Conservation (phyloP, 768 basidiomycete genomes). For the Mycena alexandri region DNA sequence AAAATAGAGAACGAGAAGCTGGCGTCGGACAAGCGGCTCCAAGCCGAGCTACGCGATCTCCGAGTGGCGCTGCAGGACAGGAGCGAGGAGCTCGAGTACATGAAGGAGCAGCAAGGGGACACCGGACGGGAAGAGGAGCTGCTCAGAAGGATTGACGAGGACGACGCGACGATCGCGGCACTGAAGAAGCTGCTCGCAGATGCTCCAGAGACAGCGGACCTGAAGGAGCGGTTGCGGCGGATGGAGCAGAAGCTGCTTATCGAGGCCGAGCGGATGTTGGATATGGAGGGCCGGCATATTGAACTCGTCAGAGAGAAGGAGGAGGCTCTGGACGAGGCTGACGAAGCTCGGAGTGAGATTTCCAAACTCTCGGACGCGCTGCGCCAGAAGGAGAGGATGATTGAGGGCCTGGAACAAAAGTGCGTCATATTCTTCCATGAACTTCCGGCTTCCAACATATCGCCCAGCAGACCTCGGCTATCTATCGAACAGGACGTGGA, state of each 20-base stretch:
- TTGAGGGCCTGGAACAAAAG: slow-evolving; percentile 35
- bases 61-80: slow-evolving; percentile 62
- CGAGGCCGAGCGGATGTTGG: slow-evolving; percentile 55
- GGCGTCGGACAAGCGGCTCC: slow-evolving; percentile 62
- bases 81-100: slow-evolving; percentile 68
- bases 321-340: slow-evolving; percentile 57
- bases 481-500: slow-evolving; percentile 58
- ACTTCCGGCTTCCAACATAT: slow-evolving; percentile 7
- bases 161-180: slow-evolving; percentile 73
- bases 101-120: slow-evolving; percentile 56
- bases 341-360: slow-evolving; percentile 52
- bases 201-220: slow-evolving; percentile 51
- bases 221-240: slow-evolving; percentile 55
- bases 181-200: slow-evolving; percentile 64
- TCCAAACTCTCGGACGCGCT: slow-evolving; percentile 41
- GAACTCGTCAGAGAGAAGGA: slow-evolving; percentile 70
- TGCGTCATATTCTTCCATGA: slow-evolving; percentile 20
- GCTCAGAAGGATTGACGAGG: slow-evolving; percentile 77
- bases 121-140: slow-evolving; percentile 71
- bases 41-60: slow-evolving; percentile 59
- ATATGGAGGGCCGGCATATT: slow-evolving; percentile 57
- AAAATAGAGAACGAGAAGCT: slow-evolving; percentile 71
- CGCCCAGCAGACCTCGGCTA: slow-evolving; percentile 13
- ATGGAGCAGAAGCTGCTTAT: slow-evolving; percentile 55
- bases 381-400: slow-evolving; percentile 41